phyloP scores from a whole-genome alignment of 2,329 filamentous ascomycete genomes.

The Aschersonia sp. region DNA sequence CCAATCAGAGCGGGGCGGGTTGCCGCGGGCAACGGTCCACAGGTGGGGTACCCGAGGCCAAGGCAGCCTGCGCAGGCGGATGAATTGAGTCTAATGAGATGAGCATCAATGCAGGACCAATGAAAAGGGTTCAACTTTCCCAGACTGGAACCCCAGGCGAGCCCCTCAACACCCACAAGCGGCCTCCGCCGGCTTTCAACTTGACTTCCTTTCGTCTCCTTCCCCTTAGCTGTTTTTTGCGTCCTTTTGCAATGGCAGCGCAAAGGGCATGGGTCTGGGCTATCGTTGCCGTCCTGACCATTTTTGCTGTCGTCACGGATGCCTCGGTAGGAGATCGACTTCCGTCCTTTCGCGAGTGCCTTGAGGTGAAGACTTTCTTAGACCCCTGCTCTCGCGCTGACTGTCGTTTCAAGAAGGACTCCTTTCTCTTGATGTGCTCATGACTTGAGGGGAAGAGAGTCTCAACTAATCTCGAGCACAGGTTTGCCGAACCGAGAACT shows the following conservation, averaged over 20 bases:
- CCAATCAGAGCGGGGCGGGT: constrained; percentile 17
- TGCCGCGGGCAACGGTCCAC: constrained; percentile 15
- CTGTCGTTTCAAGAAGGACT: not conserved
- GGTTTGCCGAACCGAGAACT: constrained; percentile 74
- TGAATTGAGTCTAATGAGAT: too few relatives aligned
- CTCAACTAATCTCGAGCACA: constrained; percentile 18
- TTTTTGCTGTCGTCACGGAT: constrained; percentile 29
- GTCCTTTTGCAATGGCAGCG: constrained; percentile 18
- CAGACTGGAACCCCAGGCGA: not conserved
- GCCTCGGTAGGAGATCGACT: constrained; percentile 76
- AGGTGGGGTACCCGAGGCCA: not conserved
- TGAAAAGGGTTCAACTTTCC: too few relatives aligned
- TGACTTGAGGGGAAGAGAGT: too few relatives aligned
- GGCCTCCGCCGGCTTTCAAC: too few relatives aligned
- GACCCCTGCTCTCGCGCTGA: too few relatives aligned
- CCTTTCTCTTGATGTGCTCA: not conserved
- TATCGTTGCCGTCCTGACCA: constrained; percentile 16
- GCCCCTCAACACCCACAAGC: not conserved
- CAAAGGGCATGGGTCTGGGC: constrained; percentile 18
- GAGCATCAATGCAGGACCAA: too few relatives aligned
- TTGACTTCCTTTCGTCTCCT: not conserved
- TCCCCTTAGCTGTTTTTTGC: constrained; percentile 4
- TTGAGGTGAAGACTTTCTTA: constrained; percentile 45
- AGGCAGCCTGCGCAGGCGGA: too few relatives aligned
- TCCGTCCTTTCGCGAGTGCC: constrained; percentile 76